Evolutionary conservation across 2,329 filamentous ascomycete genomes (phyloP).

Genomic region (Dothistroma pini): DNA sequence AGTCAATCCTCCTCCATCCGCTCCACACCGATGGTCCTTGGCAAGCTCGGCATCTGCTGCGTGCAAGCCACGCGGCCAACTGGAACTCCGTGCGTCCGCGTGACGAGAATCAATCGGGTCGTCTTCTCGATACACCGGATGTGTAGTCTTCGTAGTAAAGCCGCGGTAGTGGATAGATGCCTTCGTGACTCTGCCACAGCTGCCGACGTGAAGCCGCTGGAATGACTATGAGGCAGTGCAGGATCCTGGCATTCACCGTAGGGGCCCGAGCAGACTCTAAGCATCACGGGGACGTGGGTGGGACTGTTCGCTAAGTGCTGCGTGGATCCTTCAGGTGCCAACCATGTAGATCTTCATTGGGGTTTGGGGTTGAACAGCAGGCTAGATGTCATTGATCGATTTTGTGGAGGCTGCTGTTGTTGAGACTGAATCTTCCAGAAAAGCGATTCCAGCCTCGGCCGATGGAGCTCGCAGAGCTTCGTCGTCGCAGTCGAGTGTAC

Average conservation of each 20-base stretch:
- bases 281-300: not conserved
- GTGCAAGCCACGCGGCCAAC: conserved; percentile 3
- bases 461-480: conserved; percentile 4
- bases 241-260: not conserved
- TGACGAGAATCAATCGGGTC: not conserved
- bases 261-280: not conserved
- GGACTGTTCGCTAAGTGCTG: not conserved
- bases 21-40: conserved; percentile 2
- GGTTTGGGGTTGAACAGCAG: not conserved
- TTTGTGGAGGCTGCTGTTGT: conserved; percentile 10
- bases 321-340: conserved; percentile 1
- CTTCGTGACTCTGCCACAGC: not conserved
- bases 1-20: not conserved
- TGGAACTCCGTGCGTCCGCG: not conserved
- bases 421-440: conserved; percentile 16
- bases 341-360: conserved; percentile 1
- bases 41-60: conserved; percentile 1
- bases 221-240: not conserved
- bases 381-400: conserved; percentile 5
- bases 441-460: conserved; percentile 19
- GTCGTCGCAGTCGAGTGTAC: not conserved
- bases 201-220: not conserved
- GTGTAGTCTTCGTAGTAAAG: not conserved
- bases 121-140: not conserved
- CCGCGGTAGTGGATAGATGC: not conserved